These are phyloP conservation scores for Lablab purpureus DNA, from an alignment of 306 rosid genomes.

Conservation along the genomic window DNA sequence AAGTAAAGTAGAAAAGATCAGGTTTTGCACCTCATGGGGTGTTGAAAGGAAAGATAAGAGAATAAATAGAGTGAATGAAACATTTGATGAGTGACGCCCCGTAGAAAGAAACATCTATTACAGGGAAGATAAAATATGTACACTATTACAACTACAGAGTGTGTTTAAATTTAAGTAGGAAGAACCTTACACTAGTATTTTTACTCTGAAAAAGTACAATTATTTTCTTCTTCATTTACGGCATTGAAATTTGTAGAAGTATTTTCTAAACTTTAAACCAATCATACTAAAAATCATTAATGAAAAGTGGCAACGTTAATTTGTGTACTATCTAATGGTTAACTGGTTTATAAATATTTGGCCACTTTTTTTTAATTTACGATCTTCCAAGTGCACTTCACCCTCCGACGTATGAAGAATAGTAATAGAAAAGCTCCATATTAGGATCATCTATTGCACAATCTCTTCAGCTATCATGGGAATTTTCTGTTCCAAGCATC, in stretches of 20 bases:
- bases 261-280: too few relatives aligned
- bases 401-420: background rate
- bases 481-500: background rate
- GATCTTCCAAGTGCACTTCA: too few relatives aligned
- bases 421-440: slow-evolving; percentile 13
- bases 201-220: too few relatives aligned
- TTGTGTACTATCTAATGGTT: too few relatives aligned
- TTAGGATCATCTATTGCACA: background rate
- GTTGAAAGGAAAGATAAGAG: background rate
- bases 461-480: background rate
- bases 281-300: too few relatives aligned
- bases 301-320: too few relatives aligned
- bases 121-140: background rate
- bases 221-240: background rate
- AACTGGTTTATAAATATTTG: too few relatives aligned
- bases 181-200: too few relatives aligned
- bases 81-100: background rate
- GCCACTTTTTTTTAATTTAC: too few relatives aligned
- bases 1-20: background rate
- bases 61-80: background rate
- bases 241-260: too few relatives aligned
- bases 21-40: background rate
- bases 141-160: too few relatives aligned
- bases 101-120: background rate
- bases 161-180: too few relatives aligned